Evolutionary conservation across 2,329 filamentous ascomycete genomes (phyloP), one percentile per base, ranked within the genome.

Genomic region (Talaromyces pinophilus): DNA sequence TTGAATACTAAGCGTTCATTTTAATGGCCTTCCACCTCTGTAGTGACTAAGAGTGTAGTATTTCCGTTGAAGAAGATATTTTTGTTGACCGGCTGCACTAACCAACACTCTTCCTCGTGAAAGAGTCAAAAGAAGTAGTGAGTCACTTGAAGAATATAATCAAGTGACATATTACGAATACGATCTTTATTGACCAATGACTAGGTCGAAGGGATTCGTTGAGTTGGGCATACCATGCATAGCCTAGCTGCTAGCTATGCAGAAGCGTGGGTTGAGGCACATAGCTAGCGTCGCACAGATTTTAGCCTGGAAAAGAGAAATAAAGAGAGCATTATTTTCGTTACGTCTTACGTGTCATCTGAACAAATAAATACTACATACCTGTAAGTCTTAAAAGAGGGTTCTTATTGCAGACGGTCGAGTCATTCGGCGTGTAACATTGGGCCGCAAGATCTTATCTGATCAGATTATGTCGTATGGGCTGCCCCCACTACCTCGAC

Each of bases 361-460:
- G 15, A 59, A 40, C 17, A 40, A 33, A 33, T 33, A 33, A 40
- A 10, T 22, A 22, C 22, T 8, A 5, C 54, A 25, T 25, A 25
- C 25, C 25, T 52, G 33, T 35, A 35, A 50, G 22, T 25, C 17
- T n/a, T 44, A 48, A 19, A 19, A 22, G 50, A n/a, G 50, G 1
- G 25, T n/a, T 54, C 4, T 33, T 33, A 54, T 54, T 54, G 50
- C 28, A n/a, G 48, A 17, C 48, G 25, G 22, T 30, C 59, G 59
- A 61, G 59, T 61, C 38, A 25, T 13, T 30, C 38, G 40, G 25
- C 59, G 25, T 48, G 59, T 22, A 48, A 60, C 57, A 22, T n/a
- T 35, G 46, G 46, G 25, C 46, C 28, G n/a, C 30, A 22, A 40
- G 46, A 64, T 64, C 62, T 64, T 64, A 64, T 64, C 62, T 64